phyloP scores from a whole-genome alignment of 257 asterid genomes.

The Nicotiana noctiflora region DNA sequence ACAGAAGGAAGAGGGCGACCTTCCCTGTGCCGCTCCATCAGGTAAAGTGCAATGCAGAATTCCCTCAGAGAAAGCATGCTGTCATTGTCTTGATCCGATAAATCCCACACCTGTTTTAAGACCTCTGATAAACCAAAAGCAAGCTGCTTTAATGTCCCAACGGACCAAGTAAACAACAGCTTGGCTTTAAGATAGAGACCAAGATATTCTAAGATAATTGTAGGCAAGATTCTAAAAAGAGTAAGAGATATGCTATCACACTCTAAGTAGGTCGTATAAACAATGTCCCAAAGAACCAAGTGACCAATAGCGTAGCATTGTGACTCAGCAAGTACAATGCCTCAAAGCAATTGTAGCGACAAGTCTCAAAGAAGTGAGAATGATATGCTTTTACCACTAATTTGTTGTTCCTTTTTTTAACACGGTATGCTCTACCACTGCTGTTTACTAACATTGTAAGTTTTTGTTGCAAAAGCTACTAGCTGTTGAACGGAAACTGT shows the following conservation, averaged over 20 bases:
- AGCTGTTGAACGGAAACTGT: not conserved
- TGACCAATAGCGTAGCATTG: not conserved
- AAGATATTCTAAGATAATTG: not conserved
- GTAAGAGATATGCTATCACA: constrained; percentile 2
- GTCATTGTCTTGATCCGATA: constrained; percentile 95
- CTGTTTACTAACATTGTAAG: not conserved
- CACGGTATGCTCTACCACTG: constrained; percentile 1
- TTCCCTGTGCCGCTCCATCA: constrained; percentile 91
- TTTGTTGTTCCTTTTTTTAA: not conserved
- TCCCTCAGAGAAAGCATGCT: constrained; percentile 92
- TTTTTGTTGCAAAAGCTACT: not conserved
- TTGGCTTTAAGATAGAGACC: not conserved
- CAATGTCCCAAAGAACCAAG: not conserved
- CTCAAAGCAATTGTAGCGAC: not conserved
- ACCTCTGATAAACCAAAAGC: constrained; percentile 56
- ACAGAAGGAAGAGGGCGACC: constrained; percentile 72
- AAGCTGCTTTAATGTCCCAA: not conserved
- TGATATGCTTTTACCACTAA: not conserved
- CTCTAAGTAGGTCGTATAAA: not conserved
- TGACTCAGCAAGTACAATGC: not conserved
- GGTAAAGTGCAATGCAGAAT: constrained; percentile 87
- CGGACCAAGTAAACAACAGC: not conserved
- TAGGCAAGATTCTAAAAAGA: not conserved
- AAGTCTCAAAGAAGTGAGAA: not conserved
- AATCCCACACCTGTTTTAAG: constrained; percentile 96